These are phyloP conservation scores for Taphrina pruni DNA, from an alignment of 1,139 yeast species.

Conservation along the genomic window DNA sequence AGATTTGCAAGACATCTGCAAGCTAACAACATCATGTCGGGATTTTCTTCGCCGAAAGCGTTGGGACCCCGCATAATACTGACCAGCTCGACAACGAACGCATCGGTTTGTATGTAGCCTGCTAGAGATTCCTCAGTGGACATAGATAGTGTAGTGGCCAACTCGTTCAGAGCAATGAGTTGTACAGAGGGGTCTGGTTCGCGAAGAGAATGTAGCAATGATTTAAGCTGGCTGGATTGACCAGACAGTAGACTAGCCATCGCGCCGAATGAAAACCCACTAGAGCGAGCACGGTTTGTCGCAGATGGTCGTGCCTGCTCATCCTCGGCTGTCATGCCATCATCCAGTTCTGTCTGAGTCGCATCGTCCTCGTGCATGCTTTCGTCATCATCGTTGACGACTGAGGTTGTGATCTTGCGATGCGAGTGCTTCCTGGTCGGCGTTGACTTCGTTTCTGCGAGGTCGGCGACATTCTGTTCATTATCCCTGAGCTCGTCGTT, in stretches of 20 bases:
- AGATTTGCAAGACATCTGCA: constrained; percentile 85
- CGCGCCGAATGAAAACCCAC: constrained; percentile 48
- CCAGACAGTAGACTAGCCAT: constrained; percentile 47
- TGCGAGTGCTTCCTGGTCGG: constrained; percentile 3
- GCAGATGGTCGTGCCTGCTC: constrained; percentile 43
- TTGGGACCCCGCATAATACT: constrained; percentile 64
- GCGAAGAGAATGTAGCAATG: constrained; percentile 49
- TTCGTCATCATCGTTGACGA: constrained; percentile 38
- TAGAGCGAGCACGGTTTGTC: constrained; percentile 46
- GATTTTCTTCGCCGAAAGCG: constrained; percentile 52
- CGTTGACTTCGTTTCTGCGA: neutral
- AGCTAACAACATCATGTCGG: constrained; percentile 79
- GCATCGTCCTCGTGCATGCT: constrained; percentile 45
- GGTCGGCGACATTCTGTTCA: constrained; percentile 17
- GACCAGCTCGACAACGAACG: constrained; percentile 63
- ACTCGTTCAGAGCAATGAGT: constrained; percentile 54
- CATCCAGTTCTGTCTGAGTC: constrained; percentile 46
- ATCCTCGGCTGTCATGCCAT: constrained; percentile 42
- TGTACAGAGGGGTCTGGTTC: constrained; percentile 58
- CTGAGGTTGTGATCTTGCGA: constrained; percentile 1
- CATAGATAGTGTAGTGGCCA: constrained; percentile 53
- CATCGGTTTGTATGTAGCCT: constrained; percentile 62
- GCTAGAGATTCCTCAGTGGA: constrained; percentile 52
- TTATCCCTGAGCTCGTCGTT: constrained; percentile 28
- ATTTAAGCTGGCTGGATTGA: constrained; percentile 45